A percentile compares a stretch with the other conserved stretches of the same genome.
Conservation (phyloP, 192 early-diverging fungal species). For the Glomus cerebriforme region DNA sequence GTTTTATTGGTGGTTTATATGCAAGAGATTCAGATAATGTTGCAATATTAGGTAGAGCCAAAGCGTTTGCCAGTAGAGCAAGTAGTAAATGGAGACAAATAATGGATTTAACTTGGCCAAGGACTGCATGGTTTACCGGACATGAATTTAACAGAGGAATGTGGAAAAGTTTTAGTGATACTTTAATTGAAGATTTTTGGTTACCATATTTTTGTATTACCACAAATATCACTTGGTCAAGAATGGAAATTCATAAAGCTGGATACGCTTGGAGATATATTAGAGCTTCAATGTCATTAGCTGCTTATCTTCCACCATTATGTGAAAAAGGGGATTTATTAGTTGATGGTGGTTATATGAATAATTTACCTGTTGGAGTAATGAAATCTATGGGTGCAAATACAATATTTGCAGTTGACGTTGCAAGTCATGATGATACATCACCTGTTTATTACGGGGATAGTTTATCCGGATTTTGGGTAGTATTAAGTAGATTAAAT, state of each 20-base stretch:
- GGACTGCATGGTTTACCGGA: constrained; percentile 87
- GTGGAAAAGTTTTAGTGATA: constrained; percentile 93
- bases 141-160: constrained; percentile 96
- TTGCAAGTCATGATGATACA: constrained; percentile 90
- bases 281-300: constrained; percentile 96
- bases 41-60: constrained; percentile 81
- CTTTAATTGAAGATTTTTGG: constrained; percentile 98
- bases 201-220: constrained; percentile 93
- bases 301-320: constrained; percentile 93
- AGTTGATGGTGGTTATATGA: constrained; percentile 98
- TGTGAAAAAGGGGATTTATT: constrained; percentile 97
- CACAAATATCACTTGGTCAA: constrained; percentile 94
- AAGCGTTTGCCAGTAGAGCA: constrained; percentile 80
- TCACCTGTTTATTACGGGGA: constrained; percentile 91
- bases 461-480: constrained; percentile 90
- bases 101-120: constrained; percentile 94
- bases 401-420: constrained; percentile 93
- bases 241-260: constrained; percentile 87
- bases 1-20: constrained; percentile 94
- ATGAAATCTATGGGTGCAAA: constrained; percentile 79
- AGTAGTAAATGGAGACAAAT: constrained; percentile 85
- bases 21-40: constrained; percentile 88
- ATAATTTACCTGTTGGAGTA: constrained; percentile 92
- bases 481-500: constrained; percentile 78
- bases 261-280: constrained; percentile 98